Evolutionary conservation across 2,329 filamentous ascomycete genomes (phyloP), one percentile per base, ranked within the genome.

Genomic region (Colletotrichum spaethianum): DNA sequence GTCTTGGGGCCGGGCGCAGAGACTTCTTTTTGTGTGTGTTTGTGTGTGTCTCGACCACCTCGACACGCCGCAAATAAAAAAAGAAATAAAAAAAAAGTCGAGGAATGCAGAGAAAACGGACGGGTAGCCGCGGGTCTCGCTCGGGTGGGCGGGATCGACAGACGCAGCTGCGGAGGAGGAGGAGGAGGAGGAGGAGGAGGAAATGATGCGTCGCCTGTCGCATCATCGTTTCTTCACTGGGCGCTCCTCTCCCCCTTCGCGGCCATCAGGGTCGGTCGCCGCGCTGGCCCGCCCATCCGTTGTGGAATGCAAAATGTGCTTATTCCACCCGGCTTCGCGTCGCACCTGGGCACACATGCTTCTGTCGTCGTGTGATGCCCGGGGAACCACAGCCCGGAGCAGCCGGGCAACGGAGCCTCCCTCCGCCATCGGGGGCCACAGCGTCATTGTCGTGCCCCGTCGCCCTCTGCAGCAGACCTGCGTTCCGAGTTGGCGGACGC

Each of bases 261-360:
- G 20, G 46, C 55, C 53, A 48, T n/a, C 33, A 50, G 31, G 23
- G 53, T 55, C 20, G 12, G n/a, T 42, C 52, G 33, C 33, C 33
- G 33, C 33, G 18, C 44, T 44, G 63, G 42, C 42, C 53, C 26
- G 42, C 26, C 63, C 40, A 2, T 55, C 38, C 42, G 23, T 38
- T 4, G 40, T 38, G 31, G 48, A 55, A 50, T 20, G 44, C 12
- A 38, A 33, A 36, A 46, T 6, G 36, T 59, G 36, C 28, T 59
- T 33, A 12, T 63, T 67, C 16, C 11, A 16, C 31, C n/a, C 40
- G n/a, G 46, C 23, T 36, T 50, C 56, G 44, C n/a, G 57, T 68
- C 38, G 50, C 38, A 67, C 63, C 63, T 44, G 33, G 63, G 48
- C 63, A 63, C 40, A 57, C 68, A 57, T 71, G 50, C 63, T 68